Evolutionary conservation across 345 rosid species (phyloP).

Genomic region (Ricinus communis): DNA sequence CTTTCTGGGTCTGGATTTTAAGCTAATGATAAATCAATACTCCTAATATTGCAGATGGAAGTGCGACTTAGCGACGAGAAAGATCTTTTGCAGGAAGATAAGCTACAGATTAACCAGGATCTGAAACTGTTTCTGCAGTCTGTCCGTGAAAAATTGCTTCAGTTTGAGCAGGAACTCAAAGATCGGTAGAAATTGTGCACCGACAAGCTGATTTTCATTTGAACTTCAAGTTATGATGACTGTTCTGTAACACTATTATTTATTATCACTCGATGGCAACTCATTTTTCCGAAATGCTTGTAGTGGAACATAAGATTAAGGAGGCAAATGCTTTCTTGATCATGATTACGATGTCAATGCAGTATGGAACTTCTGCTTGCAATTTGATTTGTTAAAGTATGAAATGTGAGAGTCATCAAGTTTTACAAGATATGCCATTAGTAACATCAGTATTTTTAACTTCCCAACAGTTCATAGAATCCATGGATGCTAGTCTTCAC

Average conservation of each 20-base stretch:
- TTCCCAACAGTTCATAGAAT: too few species aligned
- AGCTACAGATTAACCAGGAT: constrained; percentile 47
- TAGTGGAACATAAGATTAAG: constrained; percentile 20
- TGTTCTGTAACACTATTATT: constrained; percentile 22
- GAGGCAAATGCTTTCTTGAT: constrained; percentile 9
- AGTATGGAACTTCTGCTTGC: too few species aligned
- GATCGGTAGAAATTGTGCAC: constrained; percentile 44
- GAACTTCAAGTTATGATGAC: neutral
- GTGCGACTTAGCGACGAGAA: constrained; percentile 58
- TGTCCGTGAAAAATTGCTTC: constrained; percentile 60
- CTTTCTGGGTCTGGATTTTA: neutral
- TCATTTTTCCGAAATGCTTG: neutral
- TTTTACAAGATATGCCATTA: too few species aligned
- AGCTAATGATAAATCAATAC: neutral
- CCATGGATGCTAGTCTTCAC: too few species aligned
- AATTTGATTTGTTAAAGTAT: too few species aligned
- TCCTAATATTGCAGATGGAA: constrained; percentile 44
- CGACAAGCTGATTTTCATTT: neutral
- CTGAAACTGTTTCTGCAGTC: constrained; percentile 71
- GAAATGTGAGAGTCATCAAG: too few species aligned
- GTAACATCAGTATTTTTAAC: too few species aligned
- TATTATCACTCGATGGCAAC: neutral
- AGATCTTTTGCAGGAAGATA: constrained; percentile 56
- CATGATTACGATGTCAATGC: neutral
- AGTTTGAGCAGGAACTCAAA: constrained; percentile 83